Percentiles rank a stretch among this genome's conserved stretches.
These are phyloP conservation scores for Lolium perenne DNA, from an alignment of 176 grass and related monocot genomes.

Conservation along the genomic window DNA sequence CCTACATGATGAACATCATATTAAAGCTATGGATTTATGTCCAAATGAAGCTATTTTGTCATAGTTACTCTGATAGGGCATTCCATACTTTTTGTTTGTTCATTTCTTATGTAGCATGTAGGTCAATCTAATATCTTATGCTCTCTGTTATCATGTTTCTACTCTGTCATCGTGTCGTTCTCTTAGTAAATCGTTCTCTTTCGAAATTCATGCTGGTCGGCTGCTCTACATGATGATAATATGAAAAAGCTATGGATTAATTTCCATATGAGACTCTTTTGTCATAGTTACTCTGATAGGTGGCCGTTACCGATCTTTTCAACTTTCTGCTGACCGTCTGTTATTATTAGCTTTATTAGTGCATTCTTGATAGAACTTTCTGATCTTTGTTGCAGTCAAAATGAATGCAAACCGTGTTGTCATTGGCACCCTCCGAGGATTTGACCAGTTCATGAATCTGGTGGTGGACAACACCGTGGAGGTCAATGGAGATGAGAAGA, in stretches of 20 bases:
- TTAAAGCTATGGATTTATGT: slow-evolving; percentile 46
- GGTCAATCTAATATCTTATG: neutral
- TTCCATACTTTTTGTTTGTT: neutral
- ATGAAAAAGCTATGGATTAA: slow-evolving; percentile 58
- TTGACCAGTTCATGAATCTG: slow-evolving; percentile 98
- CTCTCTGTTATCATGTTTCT: no score
- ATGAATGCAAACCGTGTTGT: slow-evolving; percentile 89
- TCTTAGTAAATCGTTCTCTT: neutral
- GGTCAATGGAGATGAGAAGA: slow-evolving; percentile 83
- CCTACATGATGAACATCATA: slow-evolving; percentile 49
- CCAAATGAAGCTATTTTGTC: slow-evolving; percentile 53
- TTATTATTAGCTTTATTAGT: no score
- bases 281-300: slow-evolving; percentile 90
- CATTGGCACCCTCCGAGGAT: slow-evolving; percentile 86
- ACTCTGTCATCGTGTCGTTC: neutral
- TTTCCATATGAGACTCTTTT: slow-evolving; percentile 70
- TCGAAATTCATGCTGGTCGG: neutral
- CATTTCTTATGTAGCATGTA: slow-evolving; percentile 24
- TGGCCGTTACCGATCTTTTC: neutral
- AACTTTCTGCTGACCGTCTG: neutral
- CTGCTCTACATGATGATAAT: slow-evolving; percentile 54
- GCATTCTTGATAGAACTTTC: neutral
- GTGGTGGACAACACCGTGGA: slow-evolving; percentile 90
- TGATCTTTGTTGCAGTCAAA: slow-evolving; percentile 63
- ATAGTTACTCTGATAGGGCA: slow-evolving; percentile 69